Evolutionary conservation across 2,329 filamentous ascomycete genomes (phyloP).

Genomic region (Trichoderma koningii): DNA sequence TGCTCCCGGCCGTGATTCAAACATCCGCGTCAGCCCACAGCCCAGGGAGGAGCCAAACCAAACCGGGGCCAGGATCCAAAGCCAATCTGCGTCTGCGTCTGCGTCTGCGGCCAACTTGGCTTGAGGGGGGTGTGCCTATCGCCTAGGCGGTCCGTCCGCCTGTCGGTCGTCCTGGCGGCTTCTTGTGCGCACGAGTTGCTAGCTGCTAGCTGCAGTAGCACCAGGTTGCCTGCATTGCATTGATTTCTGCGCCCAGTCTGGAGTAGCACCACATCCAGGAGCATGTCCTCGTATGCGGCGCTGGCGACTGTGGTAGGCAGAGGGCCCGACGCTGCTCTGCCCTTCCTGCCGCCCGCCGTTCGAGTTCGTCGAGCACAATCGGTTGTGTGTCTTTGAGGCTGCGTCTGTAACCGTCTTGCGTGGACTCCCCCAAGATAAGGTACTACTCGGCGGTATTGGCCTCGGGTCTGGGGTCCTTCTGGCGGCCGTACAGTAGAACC

Average conservation of each 20-base stretch:
- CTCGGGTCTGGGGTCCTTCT: slow-evolving; percentile 10
- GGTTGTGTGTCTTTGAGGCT: background rate
- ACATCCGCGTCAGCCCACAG: slow-evolving; percentile 16
- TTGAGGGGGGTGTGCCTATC: slow-evolving; percentile 5
- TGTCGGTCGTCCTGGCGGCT: slow-evolving; percentile 3
- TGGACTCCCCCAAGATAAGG: background rate
- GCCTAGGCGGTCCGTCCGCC: background rate
- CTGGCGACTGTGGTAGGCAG: background rate
- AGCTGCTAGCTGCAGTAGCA: slow-evolving; percentile 16
- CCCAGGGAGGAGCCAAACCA: background rate
- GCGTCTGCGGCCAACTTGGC: background rate
- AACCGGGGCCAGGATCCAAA: background rate
- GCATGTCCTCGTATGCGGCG: background rate
- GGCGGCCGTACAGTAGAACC: background rate
- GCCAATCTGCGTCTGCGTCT: no score
- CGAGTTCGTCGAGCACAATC: background rate
- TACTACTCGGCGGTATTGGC: slow-evolving; percentile 18
- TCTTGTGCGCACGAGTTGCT: slow-evolving; percentile 21
- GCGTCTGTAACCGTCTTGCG: background rate
- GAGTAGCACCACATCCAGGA: slow-evolving; percentile 9
- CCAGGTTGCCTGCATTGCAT: slow-evolving; percentile 25
- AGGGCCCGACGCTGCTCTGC: background rate
- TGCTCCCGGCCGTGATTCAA: slow-evolving; percentile 15
- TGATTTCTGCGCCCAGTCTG: slow-evolving; percentile 21
- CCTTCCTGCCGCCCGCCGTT: background rate